Evolutionary conservation across 768 basidiomycete species (phyloP), one percentile per base, ranked within the genome.

Genomic region (Cystoderma amianthinum): DNA sequence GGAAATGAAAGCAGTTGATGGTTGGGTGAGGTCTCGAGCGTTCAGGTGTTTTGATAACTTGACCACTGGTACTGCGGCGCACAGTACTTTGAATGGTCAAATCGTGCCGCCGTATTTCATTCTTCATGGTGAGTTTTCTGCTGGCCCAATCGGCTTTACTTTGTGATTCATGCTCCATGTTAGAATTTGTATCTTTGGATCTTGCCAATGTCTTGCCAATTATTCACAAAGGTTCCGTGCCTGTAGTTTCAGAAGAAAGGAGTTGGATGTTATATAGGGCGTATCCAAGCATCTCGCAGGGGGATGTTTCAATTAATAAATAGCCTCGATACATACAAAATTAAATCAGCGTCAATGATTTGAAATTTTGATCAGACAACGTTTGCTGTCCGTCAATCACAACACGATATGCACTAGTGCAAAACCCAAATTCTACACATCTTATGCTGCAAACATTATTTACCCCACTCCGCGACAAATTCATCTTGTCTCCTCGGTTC

Each of bases 361-460:
- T n/a, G n/a, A n/a, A n/a, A n/a, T n/a, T n/a, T n/a, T n/a, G n/a
- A n/a, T n/a, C n/a, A n/a, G n/a, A n/a, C n/a, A n/a, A n/a, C n/a
- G n/a, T n/a, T n/a, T n/a, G n/a, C n/a, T n/a, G n/a, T n/a, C n/a
- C n/a, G n/a, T n/a, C n/a, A n/a, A n/a, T n/a, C n/a, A n/a, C n/a
- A n/a, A n/a, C n/a, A n/a, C n/a, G n/a, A n/a, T n/a, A n/a, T n/a
- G n/a, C n/a, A n/a, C n/a, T n/a, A n/a, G n/a, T n/a, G n/a, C n/a
- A n/a, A n/a, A n/a, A n/a, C n/a, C n/a, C n/a, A n/a, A n/a, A n/a
- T n/a, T n/a, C n/a, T n/a, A n/a, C n/a, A n/a, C n/a, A n/a, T n/a
- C n/a, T n/a, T 39, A 83, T 83, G 81, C 55, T 82, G 39, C 72
- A 72, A 45, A 74, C 71, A 35, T 58, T 82, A 10, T 60, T 83